These are phyloP conservation scores for Elaeis oleifera DNA, from an alignment of 202 grass and related monocot genomes.

Conservation along the genomic window DNA sequence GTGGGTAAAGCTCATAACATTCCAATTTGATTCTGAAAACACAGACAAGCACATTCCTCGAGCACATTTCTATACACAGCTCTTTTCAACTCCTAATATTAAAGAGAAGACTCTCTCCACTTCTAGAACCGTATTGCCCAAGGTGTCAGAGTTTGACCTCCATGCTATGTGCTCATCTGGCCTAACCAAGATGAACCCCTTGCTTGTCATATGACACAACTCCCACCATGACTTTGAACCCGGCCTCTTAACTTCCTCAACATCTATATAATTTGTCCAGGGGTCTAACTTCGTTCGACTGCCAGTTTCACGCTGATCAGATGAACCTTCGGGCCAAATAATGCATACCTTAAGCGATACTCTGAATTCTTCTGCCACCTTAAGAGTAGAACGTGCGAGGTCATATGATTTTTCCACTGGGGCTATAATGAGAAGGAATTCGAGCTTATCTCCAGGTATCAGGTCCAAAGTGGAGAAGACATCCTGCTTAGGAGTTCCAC, in stretches of 20 bases:
- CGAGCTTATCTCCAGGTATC: slow-evolving; percentile 53
- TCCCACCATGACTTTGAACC: slow-evolving; percentile 68
- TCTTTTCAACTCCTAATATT: slow-evolving; percentile 31
- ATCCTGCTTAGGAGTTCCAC: slow-evolving; percentile 23
- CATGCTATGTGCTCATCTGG: slow-evolving; percentile 95
- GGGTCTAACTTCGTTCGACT: slow-evolving; percentile 36
- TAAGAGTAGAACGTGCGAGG: slow-evolving; percentile 43
- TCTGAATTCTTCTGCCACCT: slow-evolving; percentile 40
- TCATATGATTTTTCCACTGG: slow-evolving; percentile 59
- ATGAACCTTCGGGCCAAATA: slow-evolving; percentile 63
- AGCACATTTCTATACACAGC: background rate
- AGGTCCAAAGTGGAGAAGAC: slow-evolving; percentile 69
- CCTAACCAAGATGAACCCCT: slow-evolving; percentile 59
- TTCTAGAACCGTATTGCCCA: slow-evolving; percentile 31
- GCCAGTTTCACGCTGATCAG: slow-evolving; percentile 13
- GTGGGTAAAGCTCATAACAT: too few relatives aligned
- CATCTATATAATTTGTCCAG: slow-evolving; percentile 56
- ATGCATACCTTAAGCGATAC: slow-evolving; percentile 59
- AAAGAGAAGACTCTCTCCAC: slow-evolving; percentile 44
- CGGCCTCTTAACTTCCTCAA: slow-evolving; percentile 39
- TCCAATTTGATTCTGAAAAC: background rate
- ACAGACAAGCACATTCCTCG: background rate
- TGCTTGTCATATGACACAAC: slow-evolving; percentile 39
- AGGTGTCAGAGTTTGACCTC: slow-evolving; percentile 38
- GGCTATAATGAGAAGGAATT: slow-evolving; percentile 74